Evolutionary conservation across 768 basidiomycete species (phyloP), one percentile per base, ranked within the genome.

Genomic region (Suillus sp.): DNA sequence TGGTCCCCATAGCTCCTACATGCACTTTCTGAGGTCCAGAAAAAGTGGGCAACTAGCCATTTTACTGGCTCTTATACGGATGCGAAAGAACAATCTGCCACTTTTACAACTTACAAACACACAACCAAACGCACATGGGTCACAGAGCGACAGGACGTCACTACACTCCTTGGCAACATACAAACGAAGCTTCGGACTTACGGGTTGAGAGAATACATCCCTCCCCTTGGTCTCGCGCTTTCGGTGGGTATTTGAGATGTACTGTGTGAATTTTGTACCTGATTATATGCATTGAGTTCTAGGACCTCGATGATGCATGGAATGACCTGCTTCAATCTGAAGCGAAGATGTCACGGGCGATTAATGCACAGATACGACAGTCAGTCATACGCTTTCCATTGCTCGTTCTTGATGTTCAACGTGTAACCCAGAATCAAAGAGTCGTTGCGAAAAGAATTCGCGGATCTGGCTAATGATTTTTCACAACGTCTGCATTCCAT

Each of bases 111-210:
- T 1, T 95, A 96, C 78, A 97, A 97, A 72, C 87, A 89, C 67
- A 90, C 90, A 2, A 89, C 82, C 45, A 97, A 97, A 71, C 86
- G 94, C 3, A 80, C 80, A 2, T 97, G 95, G 93, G 92, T 95
- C 11, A 88, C 86, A 9, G 96, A 99, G 75, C 86, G 90, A 71
- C 91, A 94, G 71, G 95, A 96, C 63, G 78, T 97, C 11, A 86
- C 88, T 10, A 92, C 91, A 1, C 83, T 98, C 16, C 93, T 98
- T 66, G 89, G 92, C 3, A 96, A 97, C 70, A 89, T 99, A 34
- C 93, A 95, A 74, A 96, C 94, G 1, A 98, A 99, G 76, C 78
- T 99, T 62, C 85, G 83, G 75, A 99, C 96, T 27, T 99, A 99
- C 78, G 87, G 89, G 11, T 72, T 99, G 68, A 81, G 87, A 63